Base-by-base conservation (phyloP, 805 yeast species). In the Saccharomycopsis olivae region DNA sequence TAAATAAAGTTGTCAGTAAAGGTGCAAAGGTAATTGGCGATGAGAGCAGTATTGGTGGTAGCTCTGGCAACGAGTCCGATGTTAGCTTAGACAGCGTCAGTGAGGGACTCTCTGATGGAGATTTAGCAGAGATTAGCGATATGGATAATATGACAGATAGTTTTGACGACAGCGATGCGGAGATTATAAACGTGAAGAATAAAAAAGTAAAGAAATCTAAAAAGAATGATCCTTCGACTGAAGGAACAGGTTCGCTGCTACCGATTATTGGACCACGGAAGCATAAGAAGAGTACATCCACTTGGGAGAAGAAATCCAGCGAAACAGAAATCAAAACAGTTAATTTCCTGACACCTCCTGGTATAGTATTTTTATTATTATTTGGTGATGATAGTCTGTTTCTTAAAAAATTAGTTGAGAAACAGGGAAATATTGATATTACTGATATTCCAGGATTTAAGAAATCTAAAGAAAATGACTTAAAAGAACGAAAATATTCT, bases 401-500 rank as follows among this genome's bases (percentile, higher is more conserved):
- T 40, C 54, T 66, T 38, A 62, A 64, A 28, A 52, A 53, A 6
- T 57, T 78, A 11, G 51, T 35, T 35, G 21, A 35, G 37, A 68
- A 65, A n/a, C 86, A 78, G 46, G 78, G 75, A 43, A 84, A 83
- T 49, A 66, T 66, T 33, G 75, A 78, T 32, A 62, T 82, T 4
- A 65, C 77, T 0, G 66, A 68, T 2, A 60, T 72, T 5, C 61
- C 74, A 30, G 59, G 50, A 47, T 70, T 60, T 40, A 56, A 38
- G 48, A 52, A 50, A 13, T 54, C 54, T 39, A 55, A 46, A 20
- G 56, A 56, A 0, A 40, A 50, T 17, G 50, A 47, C 51, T 32
- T 44, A 18, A 51, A 58, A 39, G 53, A 58, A 33, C 63, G 94
- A 50, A 58, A 60, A 6, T 82, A 73, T 48, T 55, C 65, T 0